These are phyloP conservation scores for Hevea brasiliensis DNA, from an alignment of 345 rosid species.

Conservation along the genomic window DNA sequence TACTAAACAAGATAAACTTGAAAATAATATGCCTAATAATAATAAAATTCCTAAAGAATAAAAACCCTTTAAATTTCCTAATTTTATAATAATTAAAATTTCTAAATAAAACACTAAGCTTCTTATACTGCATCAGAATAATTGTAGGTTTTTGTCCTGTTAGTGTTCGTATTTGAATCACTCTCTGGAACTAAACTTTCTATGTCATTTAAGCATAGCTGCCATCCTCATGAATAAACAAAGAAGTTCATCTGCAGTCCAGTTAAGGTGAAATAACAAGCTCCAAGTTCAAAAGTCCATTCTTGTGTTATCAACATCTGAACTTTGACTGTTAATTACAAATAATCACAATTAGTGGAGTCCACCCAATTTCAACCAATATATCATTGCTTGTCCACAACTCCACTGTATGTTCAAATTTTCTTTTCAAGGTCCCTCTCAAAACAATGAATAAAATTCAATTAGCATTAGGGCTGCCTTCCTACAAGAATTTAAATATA, in stretches of 20 bases:
- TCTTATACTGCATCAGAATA: too few species aligned
- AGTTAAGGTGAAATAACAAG: neutral
- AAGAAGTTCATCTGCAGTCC: neutral
- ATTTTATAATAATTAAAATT: too few species aligned
- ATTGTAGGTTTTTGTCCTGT: too few species aligned
- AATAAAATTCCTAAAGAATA: too few species aligned
- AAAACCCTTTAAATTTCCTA: too few species aligned
- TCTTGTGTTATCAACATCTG: neutral
- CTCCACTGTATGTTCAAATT: neutral
- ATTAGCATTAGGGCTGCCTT: neutral
- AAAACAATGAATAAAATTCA: neutral
- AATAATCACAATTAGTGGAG: neutral
- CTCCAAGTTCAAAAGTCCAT: slow-evolving; percentile 7
- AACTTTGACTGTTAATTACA: neutral
- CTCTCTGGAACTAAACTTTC: neutral
- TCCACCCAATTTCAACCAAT: neutral
- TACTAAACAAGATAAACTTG: too few species aligned
- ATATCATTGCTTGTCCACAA: neutral
- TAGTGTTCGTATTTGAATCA: too few species aligned
- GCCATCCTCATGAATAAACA: neutral
- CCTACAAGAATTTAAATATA: neutral
- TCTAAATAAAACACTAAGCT: too few species aligned
- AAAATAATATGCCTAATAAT: too few species aligned
- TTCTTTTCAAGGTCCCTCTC: neutral
- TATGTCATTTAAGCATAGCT: neutral